phyloP scores from a whole-genome alignment of 2,329 filamentous ascomycete species.

The Emericellopsis atlantica region DNA sequence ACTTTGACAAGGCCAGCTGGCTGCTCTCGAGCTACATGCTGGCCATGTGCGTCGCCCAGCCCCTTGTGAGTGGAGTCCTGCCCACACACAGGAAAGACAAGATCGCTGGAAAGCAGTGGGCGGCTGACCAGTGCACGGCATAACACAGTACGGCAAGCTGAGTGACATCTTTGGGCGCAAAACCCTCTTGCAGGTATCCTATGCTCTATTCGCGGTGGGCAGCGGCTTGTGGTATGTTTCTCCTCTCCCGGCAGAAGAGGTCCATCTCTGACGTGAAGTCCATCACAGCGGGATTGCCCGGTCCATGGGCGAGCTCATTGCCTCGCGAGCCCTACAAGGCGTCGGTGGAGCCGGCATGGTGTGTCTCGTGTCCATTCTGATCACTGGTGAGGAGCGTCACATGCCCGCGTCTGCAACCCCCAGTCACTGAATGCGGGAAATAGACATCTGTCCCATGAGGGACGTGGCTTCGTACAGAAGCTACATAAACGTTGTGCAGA shows the following conservation, averaged over 20 bases:
- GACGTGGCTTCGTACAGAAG: not conserved
- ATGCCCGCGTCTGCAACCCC: too few relatives aligned
- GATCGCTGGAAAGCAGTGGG: too few relatives aligned
- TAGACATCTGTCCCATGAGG: not conserved
- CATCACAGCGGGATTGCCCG: not conserved
- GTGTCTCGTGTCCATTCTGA: not conserved
- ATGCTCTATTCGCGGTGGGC: not conserved
- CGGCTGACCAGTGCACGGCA: not conserved
- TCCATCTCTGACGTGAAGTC: not conserved
- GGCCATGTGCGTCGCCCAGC: constrained; percentile 1
- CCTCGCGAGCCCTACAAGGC: not conserved
- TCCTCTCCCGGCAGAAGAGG: not conserved
- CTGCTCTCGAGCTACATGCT: not conserved
- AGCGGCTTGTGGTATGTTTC: not conserved
- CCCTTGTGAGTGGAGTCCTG: not conserved
- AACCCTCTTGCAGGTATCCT: not conserved
- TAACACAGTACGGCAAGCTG: not conserved
- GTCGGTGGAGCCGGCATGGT: not conserved
- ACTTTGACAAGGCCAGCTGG: not conserved
- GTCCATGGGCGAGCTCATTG: not conserved
- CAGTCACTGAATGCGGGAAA: too few relatives aligned
- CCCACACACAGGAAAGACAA: too few relatives aligned
- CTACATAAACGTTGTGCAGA: not conserved
- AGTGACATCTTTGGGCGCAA: not conserved
- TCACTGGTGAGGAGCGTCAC: not conserved